phyloP scores from a whole-genome alignment of 1,139 yeast species.

The Kurtzmaniella quercitrusa region DNA sequence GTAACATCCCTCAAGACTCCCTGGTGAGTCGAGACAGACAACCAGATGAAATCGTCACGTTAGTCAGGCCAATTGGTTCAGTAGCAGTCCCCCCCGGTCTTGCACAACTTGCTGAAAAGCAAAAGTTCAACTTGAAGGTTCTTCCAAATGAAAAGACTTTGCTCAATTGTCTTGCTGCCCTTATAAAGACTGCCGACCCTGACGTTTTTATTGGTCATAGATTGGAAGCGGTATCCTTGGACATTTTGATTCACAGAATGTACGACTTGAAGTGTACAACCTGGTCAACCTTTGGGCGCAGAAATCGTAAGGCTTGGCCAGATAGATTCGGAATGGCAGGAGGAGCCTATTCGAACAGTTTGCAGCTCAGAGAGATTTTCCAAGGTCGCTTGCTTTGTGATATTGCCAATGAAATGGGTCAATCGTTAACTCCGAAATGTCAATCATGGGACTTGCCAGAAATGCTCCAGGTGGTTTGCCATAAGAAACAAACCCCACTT shows the following conservation, averaged over 20 bases:
- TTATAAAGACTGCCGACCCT: conserved; percentile 74
- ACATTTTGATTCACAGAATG: conserved; percentile 79
- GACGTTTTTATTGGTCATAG: conserved; percentile 89
- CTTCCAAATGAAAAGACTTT: conserved; percentile 74
- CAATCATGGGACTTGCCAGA: conserved; percentile 95
- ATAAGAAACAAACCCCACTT: conserved; percentile 53
- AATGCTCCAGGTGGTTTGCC: conserved; percentile 78
- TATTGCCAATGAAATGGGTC: conserved; percentile 92
- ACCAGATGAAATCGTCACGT: conserved; percentile 60
- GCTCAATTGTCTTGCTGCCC: conserved; percentile 68
- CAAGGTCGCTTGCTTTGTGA: conserved; percentile 91
- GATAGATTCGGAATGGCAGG: conserved; percentile 54
- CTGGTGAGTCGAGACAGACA: conserved; percentile 53
- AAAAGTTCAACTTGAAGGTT: conserved; percentile 44
- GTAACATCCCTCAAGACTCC: conserved; percentile 66
- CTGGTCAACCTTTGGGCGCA: conserved; percentile 85
- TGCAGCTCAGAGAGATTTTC: conserved; percentile 61
- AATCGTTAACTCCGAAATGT: conserved; percentile 85
- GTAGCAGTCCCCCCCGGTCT: conserved; percentile 73
- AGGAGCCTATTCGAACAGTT: conserved; percentile 43
- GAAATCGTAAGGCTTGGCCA: conserved; percentile 75
- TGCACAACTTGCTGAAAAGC: conserved; percentile 50
- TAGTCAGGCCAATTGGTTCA: conserved; percentile 70
- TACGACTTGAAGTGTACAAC: conserved; percentile 65
- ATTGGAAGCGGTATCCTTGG: conserved; percentile 73